These are phyloP conservation scores for Volvox reticuliferus DNA, from an alignment of 139 green algal genomes.

Conservation along the genomic window DNA sequence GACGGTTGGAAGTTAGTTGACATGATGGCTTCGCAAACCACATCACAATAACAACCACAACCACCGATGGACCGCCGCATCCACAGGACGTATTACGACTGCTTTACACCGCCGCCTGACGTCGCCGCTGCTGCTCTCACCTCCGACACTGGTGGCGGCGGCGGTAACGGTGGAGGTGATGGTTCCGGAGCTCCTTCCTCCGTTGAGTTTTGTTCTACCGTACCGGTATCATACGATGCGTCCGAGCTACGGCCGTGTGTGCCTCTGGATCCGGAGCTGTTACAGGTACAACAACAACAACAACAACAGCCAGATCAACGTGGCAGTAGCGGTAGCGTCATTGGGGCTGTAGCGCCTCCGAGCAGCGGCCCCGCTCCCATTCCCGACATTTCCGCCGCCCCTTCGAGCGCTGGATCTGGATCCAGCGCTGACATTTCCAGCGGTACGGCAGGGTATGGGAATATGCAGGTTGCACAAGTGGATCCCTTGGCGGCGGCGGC, in stretches of 20 bases:
- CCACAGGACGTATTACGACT: constrained; percentile 36
- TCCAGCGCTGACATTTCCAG: background rate
- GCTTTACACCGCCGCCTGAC: constrained; percentile 23
- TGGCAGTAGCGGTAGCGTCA: background rate
- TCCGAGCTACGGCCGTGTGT: constrained; percentile 7
- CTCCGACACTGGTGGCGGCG: background rate
- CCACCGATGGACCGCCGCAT: background rate
- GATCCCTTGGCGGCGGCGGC: background rate
- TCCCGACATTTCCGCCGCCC: background rate
- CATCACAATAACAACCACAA: background rate
- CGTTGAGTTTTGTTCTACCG: background rate
- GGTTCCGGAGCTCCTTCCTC: background rate
- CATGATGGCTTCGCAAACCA: no score
- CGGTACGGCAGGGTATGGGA: constrained; percentile 4
- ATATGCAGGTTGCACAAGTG: background rate
- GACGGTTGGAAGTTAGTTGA: no score
- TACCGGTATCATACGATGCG: background rate
- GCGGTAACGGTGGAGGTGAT: background rate
- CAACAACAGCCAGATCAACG: background rate
- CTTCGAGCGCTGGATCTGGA: no score
- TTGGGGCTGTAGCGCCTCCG: background rate
- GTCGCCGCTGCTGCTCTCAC: background rate
- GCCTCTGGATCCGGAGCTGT: background rate
- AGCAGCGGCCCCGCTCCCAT: background rate
- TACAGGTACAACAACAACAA: background rate